Percentiles rank a stretch among this genome's conserved stretches.
Evolutionary conservation across 139 green algal genomes (phyloP).

Genomic region (Edaphochlamys debaryana): DNA sequence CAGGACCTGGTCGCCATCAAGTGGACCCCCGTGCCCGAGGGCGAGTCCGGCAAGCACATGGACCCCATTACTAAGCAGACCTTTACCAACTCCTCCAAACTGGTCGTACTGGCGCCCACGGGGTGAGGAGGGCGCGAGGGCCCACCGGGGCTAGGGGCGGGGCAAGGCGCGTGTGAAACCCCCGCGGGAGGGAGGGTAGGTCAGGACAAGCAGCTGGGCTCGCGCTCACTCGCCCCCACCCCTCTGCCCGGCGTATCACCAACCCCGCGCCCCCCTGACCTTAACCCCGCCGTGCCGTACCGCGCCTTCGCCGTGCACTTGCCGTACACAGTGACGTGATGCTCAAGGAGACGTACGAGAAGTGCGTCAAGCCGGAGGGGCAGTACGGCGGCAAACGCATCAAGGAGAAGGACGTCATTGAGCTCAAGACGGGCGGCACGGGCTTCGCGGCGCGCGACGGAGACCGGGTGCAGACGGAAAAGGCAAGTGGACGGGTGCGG

Average conservation of each 20-base stretch:
- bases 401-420: slow-evolving; percentile 64
- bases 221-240: too few species aligned
- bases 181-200: too few species aligned
- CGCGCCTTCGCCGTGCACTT: too few species aligned
- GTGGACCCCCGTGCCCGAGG: slow-evolving; percentile 65
- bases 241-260: too few species aligned
- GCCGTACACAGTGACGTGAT: slow-evolving; percentile 82
- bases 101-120: slow-evolving; percentile 86
- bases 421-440: slow-evolving; percentile 80
- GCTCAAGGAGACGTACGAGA: slow-evolving; percentile 81
- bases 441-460: slow-evolving; percentile 84
- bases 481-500: slow-evolving; percentile 34
- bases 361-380: slow-evolving; percentile 83
- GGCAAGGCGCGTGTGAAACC: too few species aligned
- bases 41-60: slow-evolving; percentile 73
- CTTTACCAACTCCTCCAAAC: slow-evolving; percentile 83
- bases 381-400: slow-evolving; percentile 68
- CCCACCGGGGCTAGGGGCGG: too few species aligned
- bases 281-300: too few species aligned
- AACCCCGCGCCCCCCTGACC: too few species aligned
- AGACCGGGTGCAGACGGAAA: slow-evolving; percentile 61
- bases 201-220: too few species aligned
- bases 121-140: slow-evolving; percentile 50
- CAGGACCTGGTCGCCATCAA: slow-evolving; percentile 20
- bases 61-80: slow-evolving; percentile 88